Conservation (phyloP, 768 basidiomycete species). For the Russula sp. region DNA sequence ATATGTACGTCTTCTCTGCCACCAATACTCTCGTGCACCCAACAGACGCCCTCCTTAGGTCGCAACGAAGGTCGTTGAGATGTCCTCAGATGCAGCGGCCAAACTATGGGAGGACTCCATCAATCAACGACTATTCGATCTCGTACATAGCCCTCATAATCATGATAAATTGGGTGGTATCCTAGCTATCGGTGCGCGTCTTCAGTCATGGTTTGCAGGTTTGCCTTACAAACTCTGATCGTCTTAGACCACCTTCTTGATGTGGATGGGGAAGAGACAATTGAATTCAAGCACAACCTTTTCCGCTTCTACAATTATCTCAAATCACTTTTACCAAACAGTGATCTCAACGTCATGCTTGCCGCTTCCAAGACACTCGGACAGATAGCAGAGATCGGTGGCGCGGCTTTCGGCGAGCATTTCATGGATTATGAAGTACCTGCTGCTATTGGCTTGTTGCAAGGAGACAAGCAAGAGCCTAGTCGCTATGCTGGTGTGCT, state of each 20-base stretch:
- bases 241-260: conserved; percentile 66
- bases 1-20: conserved; percentile 47
- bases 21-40: background rate
- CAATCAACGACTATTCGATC: conserved; percentile 70
- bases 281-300: conserved; percentile 73
- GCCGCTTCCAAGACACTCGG: conserved; percentile 90
- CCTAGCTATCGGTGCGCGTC: conserved; percentile 69
- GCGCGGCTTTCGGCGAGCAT: conserved; percentile 75
- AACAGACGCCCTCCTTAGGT: conserved; percentile 43
- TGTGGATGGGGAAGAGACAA: conserved; percentile 70
- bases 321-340: conserved; percentile 84
- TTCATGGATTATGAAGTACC: conserved; percentile 91
- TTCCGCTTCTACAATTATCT: conserved; percentile 92
- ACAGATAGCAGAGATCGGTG: conserved; percentile 78
- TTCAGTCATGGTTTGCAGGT: background rate
- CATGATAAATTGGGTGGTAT: conserved; percentile 83
- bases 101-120: conserved; percentile 86
- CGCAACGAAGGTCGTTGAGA: conserved; percentile 64
- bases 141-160: conserved; percentile 74
- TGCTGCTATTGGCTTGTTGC: conserved; percentile 72
- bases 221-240: conserved; percentile 12
- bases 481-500: conserved; percentile 91
- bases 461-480: conserved; percentile 68
- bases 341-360: conserved; percentile 91
- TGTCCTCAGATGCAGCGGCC: conserved; percentile 72